Evolutionary conservation across 352 stramenopile species (phyloP).

Genomic region (Globisporangium nagaii): DNA sequence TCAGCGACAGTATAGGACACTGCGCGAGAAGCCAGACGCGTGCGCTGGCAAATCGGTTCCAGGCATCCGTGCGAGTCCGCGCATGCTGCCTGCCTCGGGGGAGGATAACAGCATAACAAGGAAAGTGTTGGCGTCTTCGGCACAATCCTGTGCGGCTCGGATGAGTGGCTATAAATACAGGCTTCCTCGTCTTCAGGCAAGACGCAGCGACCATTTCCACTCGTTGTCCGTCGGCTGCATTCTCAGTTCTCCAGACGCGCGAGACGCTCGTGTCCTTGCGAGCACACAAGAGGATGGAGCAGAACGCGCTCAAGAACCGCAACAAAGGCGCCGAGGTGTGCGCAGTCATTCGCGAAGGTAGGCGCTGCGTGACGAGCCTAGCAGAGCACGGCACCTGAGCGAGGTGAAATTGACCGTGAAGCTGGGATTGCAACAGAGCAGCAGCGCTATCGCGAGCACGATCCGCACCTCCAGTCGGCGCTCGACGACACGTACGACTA

Average conservation of each 20-base stretch:
- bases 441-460: constrained; percentile 46
- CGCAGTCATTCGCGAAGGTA: constrained; percentile 48
- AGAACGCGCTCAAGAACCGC: constrained; percentile 27
- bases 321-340: constrained; percentile 52
- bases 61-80: too few relatives aligned
- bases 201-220: too few relatives aligned
- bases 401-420: too few relatives aligned
- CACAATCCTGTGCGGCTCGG: too few relatives aligned
- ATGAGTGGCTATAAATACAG: too few relatives aligned
- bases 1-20: neutral
- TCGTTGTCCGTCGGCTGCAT: neutral
- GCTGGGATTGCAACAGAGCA: constrained; percentile 62
- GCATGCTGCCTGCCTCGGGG: too few relatives aligned
- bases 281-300: constrained; percentile 28
- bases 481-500: constrained; percentile 68
- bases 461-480: constrained; percentile 37
- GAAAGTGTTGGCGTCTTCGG: neutral
- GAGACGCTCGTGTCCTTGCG: too few relatives aligned
- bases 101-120: neutral
- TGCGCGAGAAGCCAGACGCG: too few relatives aligned
- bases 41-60: too few relatives aligned
- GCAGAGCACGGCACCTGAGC: too few relatives aligned
- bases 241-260: neutral
- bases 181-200: too few relatives aligned
- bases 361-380: neutral